These are phyloP conservation scores for Clavariopsis aquatica DNA, from an alignment of 495 filamentous ascomycete genomes.

Conservation along the genomic window DNA sequence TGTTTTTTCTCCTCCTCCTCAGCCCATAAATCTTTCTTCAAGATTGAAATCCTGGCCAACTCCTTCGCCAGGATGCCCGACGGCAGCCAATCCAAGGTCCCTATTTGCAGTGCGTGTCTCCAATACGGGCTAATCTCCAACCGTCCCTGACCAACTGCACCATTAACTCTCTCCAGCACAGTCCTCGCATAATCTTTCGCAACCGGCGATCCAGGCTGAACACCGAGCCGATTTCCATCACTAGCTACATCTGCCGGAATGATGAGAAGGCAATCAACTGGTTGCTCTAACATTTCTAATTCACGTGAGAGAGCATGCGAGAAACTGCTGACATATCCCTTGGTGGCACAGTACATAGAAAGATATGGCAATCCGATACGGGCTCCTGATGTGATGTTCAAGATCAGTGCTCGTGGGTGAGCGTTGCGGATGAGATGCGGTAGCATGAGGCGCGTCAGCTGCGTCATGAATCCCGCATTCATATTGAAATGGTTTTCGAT, in stretches of 20 bases:
- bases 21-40: neutral
- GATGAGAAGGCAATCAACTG: constrained; percentile 9
- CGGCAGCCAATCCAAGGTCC: constrained; percentile 7
- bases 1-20: neutral
- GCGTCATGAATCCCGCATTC: constrained; percentile 48
- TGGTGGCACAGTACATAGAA: constrained; percentile 9
- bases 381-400: constrained; percentile 1
- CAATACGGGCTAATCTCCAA: constrained; percentile 5
- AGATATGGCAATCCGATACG: constrained; percentile 4
- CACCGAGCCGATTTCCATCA: neutral
- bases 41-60: neutral
- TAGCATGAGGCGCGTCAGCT: constrained; percentile 41
- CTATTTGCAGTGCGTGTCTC: constrained; percentile 1
- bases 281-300: neutral
- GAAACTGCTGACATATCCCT: constrained; percentile 3
- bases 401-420: neutral
- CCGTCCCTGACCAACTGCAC: neutral
- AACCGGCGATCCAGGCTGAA: neutral
- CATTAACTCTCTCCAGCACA: constrained; percentile 11
- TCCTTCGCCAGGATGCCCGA: neutral
- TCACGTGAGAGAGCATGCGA: constrained; percentile 1
- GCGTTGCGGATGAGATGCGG: constrained; percentile 18
- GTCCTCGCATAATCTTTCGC: constrained; percentile 4
- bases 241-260: constrained; percentile 1
- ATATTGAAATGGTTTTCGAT: constrained; percentile 41